Percentiles rank a stretch among this genome's conserved stretches.
These are phyloP conservation scores for Backusella luteola DNA, from an alignment of 192 early-diverging fungal species.

Conservation along the genomic window DNA sequence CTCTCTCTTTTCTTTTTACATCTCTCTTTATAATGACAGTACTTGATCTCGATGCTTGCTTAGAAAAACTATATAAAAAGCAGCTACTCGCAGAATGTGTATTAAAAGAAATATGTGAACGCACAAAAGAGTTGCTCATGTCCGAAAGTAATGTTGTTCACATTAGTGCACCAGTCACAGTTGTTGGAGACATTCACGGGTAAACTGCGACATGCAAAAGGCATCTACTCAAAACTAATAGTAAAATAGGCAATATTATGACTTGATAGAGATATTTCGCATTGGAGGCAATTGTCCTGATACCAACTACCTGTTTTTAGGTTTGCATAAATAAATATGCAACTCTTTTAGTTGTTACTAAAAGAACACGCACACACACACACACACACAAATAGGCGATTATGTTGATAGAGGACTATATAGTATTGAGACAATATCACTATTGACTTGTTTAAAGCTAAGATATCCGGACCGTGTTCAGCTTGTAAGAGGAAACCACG, in stretches of 20 bases:
- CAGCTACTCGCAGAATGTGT: conserved; percentile 73
- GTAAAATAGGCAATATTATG: conserved; percentile 73
- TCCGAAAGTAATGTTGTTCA: conserved; percentile 83
- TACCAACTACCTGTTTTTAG: conserved; percentile 87
- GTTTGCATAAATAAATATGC: conserved; percentile 34
- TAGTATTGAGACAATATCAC: conserved; percentile 89
- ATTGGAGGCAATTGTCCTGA: conserved; percentile 79
- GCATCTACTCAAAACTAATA: neutral
- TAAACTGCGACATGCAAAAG: conserved; percentile 29
- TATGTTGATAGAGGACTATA: conserved; percentile 87
- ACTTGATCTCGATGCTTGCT: conserved; percentile 81
- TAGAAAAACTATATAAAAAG: conserved; percentile 70
- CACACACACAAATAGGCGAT: conserved; percentile 53
- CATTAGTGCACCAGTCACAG: conserved; percentile 84
- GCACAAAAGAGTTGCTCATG: conserved; percentile 75
- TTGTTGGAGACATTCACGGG: conserved; percentile 92
- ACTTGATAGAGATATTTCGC: conserved; percentile 83
- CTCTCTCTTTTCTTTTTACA: neutral
- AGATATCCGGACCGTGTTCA: conserved; percentile 87
- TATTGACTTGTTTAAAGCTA: conserved; percentile 86
- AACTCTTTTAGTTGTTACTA: neutral
- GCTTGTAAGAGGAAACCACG: conserved; percentile 93
- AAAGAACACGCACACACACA: neutral
- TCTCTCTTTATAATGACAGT: conserved; percentile 35
- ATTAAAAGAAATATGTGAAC: conserved; percentile 79